Evolutionary conservation across 2,329 filamentous ascomycete species (phyloP), one percentile per base, ranked within the genome.

Genomic region (Fusarium oligoseptatum): DNA sequence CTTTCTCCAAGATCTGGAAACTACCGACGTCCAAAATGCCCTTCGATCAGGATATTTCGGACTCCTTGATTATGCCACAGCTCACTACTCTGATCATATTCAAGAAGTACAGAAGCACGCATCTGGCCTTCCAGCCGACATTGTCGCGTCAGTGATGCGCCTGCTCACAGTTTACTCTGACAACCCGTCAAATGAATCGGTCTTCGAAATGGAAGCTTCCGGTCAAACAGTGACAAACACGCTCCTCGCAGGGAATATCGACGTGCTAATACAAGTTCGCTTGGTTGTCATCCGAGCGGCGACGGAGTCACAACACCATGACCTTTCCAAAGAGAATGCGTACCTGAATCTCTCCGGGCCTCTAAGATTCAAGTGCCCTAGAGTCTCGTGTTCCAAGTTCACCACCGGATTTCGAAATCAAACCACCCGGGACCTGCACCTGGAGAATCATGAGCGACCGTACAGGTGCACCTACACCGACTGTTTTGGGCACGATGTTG

Each of bases 351-450:
- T 11, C 0, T 56, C 37, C 0, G 67, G 68, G 0, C 43, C 32
- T 0, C 0, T 11, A 0, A 37, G 68, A 0, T 11, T 60, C 9
- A 70, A 57, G 8, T 70, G 67, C 0, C 11, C 55, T 0, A 66
- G 12, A 10, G 1, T 70, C 0, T 2, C 1, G 0, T 70, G 68
- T 0, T 14, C 6, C 0, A 60, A 20, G 24, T 70, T 70, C 10
- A 0, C 24, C 10, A 6, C 15, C 0, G 68, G 68, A 0, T 66
- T 1, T 1, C 0, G 3, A 0, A 17, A 0, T 1, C 2, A 39
- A 2, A 0, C 1, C 1, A 7, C 36, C 0, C 52, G 63, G 0
- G 3, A 56, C 0, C 0, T 1, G 0, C 68, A 70, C 1, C 0
- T 60, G 0, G 2, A 22, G 0, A 20, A 1, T 0, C 68, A 71